phyloP scores from a whole-genome alignment of 257 asterid species.

The Ocimum tenuiflorum region DNA sequence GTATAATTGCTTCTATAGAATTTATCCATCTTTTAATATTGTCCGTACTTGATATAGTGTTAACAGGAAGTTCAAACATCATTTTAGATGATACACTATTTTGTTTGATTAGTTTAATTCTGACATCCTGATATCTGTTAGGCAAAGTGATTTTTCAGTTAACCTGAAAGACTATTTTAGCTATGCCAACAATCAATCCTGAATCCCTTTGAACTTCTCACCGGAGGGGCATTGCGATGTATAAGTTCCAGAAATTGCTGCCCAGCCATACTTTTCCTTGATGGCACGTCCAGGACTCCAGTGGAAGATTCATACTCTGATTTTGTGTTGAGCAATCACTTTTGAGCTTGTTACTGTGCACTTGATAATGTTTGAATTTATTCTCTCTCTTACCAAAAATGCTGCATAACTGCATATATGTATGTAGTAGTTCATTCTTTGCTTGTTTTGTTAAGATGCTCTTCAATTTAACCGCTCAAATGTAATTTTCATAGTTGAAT shows the following conservation, averaged over 20 bases:
- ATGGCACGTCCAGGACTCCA: too few relatives aligned
- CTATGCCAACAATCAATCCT: background rate
- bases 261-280: background rate
- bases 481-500: background rate
- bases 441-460: background rate
- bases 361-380: background rate
- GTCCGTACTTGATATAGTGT: background rate
- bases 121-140: background rate
- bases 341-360: background rate
- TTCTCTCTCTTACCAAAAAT: background rate
- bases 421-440: background rate
- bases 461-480: background rate
- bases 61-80: background rate
- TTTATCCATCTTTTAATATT: conserved; percentile 8
- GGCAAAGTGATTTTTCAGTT: background rate
- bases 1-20: conserved; percentile 34
- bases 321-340: background rate
- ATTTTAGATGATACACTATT: conserved; percentile 6
- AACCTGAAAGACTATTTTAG: background rate
- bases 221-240: background rate
- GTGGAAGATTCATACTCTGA: background rate
- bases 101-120: background rate
- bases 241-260: too few relatives aligned
- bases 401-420: background rate
- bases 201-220: too few relatives aligned